Evolutionary conservation across 192 early-diverging fungal genomes (phyloP).

Genomic region (Dissophora ornata): DNA sequence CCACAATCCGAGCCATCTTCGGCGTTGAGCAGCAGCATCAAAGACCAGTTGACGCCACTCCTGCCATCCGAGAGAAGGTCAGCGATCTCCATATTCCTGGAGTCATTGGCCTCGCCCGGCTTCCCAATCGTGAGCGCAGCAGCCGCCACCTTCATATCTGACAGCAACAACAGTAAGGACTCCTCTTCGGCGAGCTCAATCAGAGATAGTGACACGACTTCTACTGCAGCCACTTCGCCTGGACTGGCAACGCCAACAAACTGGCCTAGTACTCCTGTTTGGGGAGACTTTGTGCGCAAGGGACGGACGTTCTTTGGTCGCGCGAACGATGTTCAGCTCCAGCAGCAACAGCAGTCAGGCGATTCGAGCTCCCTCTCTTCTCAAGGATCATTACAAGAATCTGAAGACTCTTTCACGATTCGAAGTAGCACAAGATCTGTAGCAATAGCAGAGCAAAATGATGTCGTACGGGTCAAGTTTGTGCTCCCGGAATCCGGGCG

Average conservation of each 20-base stretch:
- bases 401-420: background rate
- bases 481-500: background rate
- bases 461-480: slow-evolving; percentile 11
- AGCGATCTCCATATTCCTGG: background rate
- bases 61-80: slow-evolving; percentile 22
- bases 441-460: slow-evolving; percentile 8
- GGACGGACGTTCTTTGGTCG: background rate
- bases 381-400: too few species aligned
- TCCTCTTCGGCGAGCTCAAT: background rate
- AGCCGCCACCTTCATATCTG: background rate
- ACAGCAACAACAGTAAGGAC: background rate
- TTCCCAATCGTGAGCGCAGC: background rate
- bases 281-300: slow-evolving; percentile 3
- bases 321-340: too few species aligned
- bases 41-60: slow-evolving; percentile 5
- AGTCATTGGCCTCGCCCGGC: slow-evolving; percentile 13
- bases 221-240: background rate
- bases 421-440: too few species aligned
- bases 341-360: too few species aligned
- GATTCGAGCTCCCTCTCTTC: background rate
- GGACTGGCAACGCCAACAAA: background rate
- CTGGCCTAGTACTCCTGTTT: background rate
- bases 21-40: background rate
- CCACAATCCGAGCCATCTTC: too few species aligned
- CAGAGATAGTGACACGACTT: background rate